phyloP scores from a whole-genome alignment of 1,139 yeast genomes.

The Debaryomyces psychrophilus region DNA sequence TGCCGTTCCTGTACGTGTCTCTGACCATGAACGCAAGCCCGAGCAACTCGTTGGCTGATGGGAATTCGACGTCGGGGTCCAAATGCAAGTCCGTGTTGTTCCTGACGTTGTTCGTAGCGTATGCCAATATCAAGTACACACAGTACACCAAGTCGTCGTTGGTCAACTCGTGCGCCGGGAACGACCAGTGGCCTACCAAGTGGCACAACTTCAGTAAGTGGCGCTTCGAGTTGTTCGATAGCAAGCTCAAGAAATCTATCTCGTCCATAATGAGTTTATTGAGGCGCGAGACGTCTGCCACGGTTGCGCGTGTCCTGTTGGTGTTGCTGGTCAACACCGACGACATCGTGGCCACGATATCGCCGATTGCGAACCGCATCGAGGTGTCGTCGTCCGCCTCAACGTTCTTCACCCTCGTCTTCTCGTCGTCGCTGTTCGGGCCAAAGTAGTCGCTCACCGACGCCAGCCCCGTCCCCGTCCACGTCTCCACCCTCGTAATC shows the following conservation, averaged over 20 bases:
- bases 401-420: not conserved
- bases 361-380: conserved; percentile 20
- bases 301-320: conserved; percentile 28
- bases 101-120: conserved; percentile 43
- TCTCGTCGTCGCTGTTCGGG: not conserved
- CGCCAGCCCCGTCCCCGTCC: conserved; percentile 54
- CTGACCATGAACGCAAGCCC: conserved; percentile 67
- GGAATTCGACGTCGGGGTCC: conserved; percentile 21
- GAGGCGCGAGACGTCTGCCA: conserved; percentile 26
- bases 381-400: not conserved
- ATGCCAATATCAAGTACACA: conserved; percentile 57
- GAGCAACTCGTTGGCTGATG: conserved; percentile 49
- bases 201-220: conserved; percentile 38
- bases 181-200: conserved; percentile 54
- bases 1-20: conserved; percentile 78
- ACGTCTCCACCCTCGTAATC: conserved; percentile 53
- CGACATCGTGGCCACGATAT: conserved; percentile 40
- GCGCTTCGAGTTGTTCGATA: conserved; percentile 26
- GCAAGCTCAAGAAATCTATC: conserved; percentile 41
- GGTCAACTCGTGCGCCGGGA: conserved; percentile 69
- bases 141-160: conserved; percentile 70
- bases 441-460: conserved; percentile 31
- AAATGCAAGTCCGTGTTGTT: conserved; percentile 17
- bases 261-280: conserved; percentile 36
- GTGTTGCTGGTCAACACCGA: conserved; percentile 29